These are phyloP conservation scores for Tieghemostelium lacteum DNA, from an alignment of 78 protist species.

Conservation along the genomic window DNA sequence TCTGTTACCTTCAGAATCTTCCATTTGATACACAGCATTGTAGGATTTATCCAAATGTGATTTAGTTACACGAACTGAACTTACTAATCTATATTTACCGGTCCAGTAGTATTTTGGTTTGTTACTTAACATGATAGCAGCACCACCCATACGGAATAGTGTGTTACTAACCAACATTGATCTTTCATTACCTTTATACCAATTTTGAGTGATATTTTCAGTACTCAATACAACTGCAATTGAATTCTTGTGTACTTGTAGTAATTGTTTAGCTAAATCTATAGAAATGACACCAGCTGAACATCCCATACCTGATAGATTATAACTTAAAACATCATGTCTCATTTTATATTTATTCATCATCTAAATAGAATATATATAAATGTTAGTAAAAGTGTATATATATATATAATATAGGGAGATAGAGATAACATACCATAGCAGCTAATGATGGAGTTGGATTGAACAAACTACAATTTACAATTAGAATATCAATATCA, in stretches of 20 bases:
- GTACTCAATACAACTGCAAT: slow-evolving; percentile 86
- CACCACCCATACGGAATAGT: slow-evolving; percentile 94
- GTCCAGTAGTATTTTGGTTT: slow-evolving; percentile 62
- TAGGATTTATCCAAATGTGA: slow-evolving; percentile 70
- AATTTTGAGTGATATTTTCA: slow-evolving; percentile 94
- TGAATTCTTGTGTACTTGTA: slow-evolving; percentile 81
- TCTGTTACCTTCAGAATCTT: slow-evolving; percentile 77
- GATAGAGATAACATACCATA: slow-evolving; percentile 50
- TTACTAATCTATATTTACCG: slow-evolving; percentile 74
- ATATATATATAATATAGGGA: not conserved
- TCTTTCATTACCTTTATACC: slow-evolving; percentile 88
- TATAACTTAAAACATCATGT: slow-evolving; percentile 73
- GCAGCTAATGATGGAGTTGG: slow-evolving; percentile 93
- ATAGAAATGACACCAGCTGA: slow-evolving; percentile 87
- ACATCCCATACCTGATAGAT: slow-evolving; percentile 94
- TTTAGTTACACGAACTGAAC: slow-evolving; percentile 77
- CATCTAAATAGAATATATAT: slow-evolving; percentile 14
- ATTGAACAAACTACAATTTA: slow-evolving; percentile 91
- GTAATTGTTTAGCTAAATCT: slow-evolving; percentile 89
- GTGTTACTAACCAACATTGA: slow-evolving; percentile 88
- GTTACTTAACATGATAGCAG: slow-evolving; percentile 92
- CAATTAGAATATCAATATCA: slow-evolving; percentile 90
- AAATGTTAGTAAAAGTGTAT: not conserved
- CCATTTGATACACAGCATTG: slow-evolving; percentile 83
- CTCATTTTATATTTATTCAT: slow-evolving; percentile 84